phyloP scores from a whole-genome alignment of 2,329 filamentous ascomycete species.

The Taxawa tesnikishii region DNA sequence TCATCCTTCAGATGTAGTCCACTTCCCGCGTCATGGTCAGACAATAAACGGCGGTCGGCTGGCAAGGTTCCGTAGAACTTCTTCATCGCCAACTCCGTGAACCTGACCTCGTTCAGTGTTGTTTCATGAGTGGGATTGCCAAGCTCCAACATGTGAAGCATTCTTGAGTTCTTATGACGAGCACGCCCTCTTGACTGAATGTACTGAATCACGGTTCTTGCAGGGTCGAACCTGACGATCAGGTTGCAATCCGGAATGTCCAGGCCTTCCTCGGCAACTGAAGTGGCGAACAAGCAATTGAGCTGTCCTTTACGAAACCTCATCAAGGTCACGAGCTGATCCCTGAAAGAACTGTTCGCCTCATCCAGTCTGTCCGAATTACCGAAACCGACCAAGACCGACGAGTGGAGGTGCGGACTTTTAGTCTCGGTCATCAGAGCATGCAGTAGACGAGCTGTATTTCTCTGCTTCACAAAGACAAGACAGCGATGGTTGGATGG shows the following conservation, averaged over 20 bases:
- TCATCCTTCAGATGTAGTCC: conserved; percentile 44
- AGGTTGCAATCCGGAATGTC: conserved; percentile 56
- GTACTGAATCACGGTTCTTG: conserved; percentile 83
- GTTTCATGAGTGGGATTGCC: conserved; percentile 51
- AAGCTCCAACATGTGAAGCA: conserved; percentile 70
- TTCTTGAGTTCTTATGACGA: conserved; percentile 63
- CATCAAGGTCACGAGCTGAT: conserved; percentile 62
- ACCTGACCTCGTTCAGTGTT: conserved; percentile 46
- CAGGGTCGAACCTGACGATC: conserved; percentile 73
- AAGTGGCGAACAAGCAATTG: conserved; percentile 52
- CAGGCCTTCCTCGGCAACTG: conserved; percentile 53
- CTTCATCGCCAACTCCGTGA: conserved; percentile 51
- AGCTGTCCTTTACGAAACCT: conserved; percentile 47
- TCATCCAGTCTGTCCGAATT: conserved; percentile 26
- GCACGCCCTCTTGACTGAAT: conserved; percentile 87
- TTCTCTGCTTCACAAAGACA: conserved; percentile 70
- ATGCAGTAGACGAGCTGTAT: conserved; percentile 62
- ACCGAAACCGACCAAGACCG: conserved; percentile 52
- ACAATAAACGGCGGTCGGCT: conserved; percentile 56
- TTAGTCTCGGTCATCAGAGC: conserved; percentile 51
- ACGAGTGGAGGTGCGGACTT: conserved; percentile 46
- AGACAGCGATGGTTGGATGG: conserved; percentile 58
- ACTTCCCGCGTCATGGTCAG: conserved; percentile 45
- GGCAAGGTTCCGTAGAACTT: conserved; percentile 65
- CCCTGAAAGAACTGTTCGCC: conserved; percentile 53